Conservation (phyloP, 805 yeast species). For the Yarrowia sp. region DNA sequence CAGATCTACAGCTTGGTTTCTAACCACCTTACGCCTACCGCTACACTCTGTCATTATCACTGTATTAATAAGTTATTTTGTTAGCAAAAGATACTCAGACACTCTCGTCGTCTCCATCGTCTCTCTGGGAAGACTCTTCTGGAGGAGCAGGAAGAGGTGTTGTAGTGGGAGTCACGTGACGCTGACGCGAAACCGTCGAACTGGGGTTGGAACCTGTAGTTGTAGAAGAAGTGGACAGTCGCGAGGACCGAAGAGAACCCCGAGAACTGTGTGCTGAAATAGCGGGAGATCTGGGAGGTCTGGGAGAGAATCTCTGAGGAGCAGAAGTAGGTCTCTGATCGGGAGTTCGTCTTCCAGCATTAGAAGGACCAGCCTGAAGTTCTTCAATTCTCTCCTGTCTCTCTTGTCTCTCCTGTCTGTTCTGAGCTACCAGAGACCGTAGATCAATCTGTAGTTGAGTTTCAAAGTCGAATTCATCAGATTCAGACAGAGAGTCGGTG, state of each 20-base stretch:
- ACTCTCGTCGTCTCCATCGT: conserved; percentile 6
- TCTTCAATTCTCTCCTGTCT: background rate
- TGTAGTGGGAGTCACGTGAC: conserved; percentile 10
- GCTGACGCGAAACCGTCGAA: conserved; percentile 9
- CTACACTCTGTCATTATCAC: background rate
- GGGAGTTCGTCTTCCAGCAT: background rate
- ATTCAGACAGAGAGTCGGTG: conserved; percentile 15
- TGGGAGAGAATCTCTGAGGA: conserved; percentile 9
- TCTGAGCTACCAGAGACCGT: background rate
- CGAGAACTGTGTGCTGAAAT: background rate
- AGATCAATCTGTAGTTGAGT: conserved; percentile 12
- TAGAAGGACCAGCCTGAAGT: background rate
- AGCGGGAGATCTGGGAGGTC: conserved; percentile 11
- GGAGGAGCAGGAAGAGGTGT: conserved; percentile 18
- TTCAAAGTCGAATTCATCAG: conserved; percentile 29
- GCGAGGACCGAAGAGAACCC: background rate
- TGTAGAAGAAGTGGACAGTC: background rate
- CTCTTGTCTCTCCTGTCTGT: conserved; percentile 9
- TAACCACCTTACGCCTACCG: too few relatives aligned
- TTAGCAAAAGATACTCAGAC: conserved; percentile 16
- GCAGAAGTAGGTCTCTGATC: conserved; percentile 4
- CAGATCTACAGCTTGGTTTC: too few relatives aligned
- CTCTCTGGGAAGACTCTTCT: background rate
- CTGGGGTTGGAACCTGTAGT: conserved; percentile 12
- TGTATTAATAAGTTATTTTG: conserved; percentile 24